phyloP scores from a whole-genome alignment of 192 early-diverging fungal genomes.

The Gamsiella multidivaricata region DNA sequence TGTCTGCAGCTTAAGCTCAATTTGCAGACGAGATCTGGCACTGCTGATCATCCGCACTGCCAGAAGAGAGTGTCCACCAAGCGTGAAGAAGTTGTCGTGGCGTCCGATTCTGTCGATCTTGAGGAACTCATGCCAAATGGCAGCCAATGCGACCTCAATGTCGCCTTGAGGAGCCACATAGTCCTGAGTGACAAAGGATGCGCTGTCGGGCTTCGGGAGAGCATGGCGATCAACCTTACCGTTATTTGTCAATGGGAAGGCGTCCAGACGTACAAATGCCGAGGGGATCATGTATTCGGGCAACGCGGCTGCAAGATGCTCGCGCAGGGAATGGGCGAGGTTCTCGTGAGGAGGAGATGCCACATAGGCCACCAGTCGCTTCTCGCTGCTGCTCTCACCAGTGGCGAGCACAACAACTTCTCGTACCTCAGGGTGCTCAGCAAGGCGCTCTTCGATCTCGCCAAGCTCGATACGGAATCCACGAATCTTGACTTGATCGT shows the following conservation, averaged over 20 bases:
- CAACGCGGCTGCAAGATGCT: conserved; percentile 14
- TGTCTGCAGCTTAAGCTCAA: background rate
- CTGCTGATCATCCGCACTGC: conserved; percentile 14
- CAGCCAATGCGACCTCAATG: background rate
- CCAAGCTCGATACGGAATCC: conserved; percentile 53
- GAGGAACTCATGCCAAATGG: no score
- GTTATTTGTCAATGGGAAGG: conserved; percentile 14
- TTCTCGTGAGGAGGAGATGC: background rate
- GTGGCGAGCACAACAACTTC: conserved; percentile 34
- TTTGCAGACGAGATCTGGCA: background rate
- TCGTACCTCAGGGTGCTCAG: conserved; percentile 12
- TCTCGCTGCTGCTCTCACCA: conserved; percentile 58
- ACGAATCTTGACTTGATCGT: conserved; percentile 59
- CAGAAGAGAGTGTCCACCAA: conserved; percentile 23
- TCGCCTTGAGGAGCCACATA: conserved; percentile 6
- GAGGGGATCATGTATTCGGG: conserved; percentile 72
- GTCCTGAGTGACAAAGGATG: background rate
- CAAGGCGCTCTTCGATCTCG: conserved; percentile 41
- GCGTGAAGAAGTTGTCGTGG: conserved; percentile 15
- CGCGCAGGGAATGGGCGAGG: background rate
- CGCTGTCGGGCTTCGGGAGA: conserved; percentile 10
- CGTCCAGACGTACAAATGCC: conserved; percentile 16
- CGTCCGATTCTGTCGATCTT: conserved; percentile 10
- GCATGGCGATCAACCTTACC: conserved; percentile 48
- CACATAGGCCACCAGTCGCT: conserved; percentile 69